Evolutionary conservation across 768 basidiomycete genomes (phyloP).

Genomic region (Pisolithus tinctorius): DNA sequence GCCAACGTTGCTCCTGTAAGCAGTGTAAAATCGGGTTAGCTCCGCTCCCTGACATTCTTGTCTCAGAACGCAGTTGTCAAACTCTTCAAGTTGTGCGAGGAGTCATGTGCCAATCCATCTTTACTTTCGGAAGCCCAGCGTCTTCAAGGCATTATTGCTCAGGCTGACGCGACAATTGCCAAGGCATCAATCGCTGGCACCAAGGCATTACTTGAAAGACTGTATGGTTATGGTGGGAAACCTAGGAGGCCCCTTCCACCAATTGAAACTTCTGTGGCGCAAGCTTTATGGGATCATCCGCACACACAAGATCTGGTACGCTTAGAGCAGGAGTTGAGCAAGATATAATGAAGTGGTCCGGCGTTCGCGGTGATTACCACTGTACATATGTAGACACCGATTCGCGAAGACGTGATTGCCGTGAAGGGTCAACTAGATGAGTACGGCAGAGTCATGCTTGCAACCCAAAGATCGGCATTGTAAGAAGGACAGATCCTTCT

Average conservation of each 20-base stretch:
- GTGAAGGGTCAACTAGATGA: too few relatives aligned
- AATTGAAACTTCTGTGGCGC: slow-evolving; percentile 47
- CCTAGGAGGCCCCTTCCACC: slow-evolving; percentile 77
- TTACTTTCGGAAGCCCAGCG: slow-evolving; percentile 62
- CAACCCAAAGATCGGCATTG: too few relatives aligned
- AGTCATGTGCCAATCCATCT: slow-evolving; percentile 46
- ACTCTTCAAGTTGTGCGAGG: slow-evolving; percentile 57
- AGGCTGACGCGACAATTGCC: slow-evolving; percentile 74
- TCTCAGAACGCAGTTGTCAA: slow-evolving; percentile 50
- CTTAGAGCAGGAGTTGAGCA: slow-evolving; percentile 52
- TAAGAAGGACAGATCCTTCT: too few relatives aligned
- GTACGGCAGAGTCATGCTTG: too few relatives aligned
- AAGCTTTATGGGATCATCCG: slow-evolving; percentile 64
- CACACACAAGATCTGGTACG: slow-evolving; percentile 64
- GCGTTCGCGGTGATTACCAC: too few relatives aligned
- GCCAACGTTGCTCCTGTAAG: slow-evolving; percentile 76
- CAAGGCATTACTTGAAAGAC: slow-evolving; percentile 69
- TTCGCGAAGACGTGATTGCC: too few relatives aligned
- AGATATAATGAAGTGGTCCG: slow-evolving; percentile 22
- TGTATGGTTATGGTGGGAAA: slow-evolving; percentile 74
- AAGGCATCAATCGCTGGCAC: slow-evolving; percentile 75
- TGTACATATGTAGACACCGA: too few relatives aligned
- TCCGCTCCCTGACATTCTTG: slow-evolving; percentile 1
- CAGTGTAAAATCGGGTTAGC: slow-evolving; percentile 1
- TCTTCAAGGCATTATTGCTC: slow-evolving; percentile 75